Evolutionary conservation across 1,139 yeast species (phyloP), one percentile per base, ranked within the genome.

Genomic region (Candida sp.): DNA sequence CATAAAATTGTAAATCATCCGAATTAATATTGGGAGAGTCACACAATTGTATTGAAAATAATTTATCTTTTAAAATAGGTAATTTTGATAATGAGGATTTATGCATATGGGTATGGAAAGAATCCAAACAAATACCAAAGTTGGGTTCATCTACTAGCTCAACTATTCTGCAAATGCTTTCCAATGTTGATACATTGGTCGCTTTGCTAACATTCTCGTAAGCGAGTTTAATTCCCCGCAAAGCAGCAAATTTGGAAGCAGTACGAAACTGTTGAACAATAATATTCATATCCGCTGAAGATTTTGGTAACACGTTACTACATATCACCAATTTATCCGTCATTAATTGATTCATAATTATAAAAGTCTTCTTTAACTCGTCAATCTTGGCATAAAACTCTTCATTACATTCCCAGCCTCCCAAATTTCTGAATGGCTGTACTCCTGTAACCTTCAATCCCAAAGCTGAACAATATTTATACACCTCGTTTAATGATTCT

Each of bases 351-450:
- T 47, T 35, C 41, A 41, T 43, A 11, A 35, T 33, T 3, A 38
- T 23, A n/a, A 49, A 38, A 5, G 41, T 35, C 7, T 34, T 33
- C 22, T 43, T 42, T 15, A 49, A 42, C 9, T 47, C 42, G 4
- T 29, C 33, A 9, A 49, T 23, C 22, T 45, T 49, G 4, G 23
- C 27, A 7, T 42, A 32, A 19, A 49, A 49, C 19, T 35, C 36
- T 12, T 38, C 40, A 15, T 39, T 40, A 33, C 39, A 34, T 9
- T 42, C 40, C 37, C 41, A 39, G 5, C 51, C 51, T 29, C 48
- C 51, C 22, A 49, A 45, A 30, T 49, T 47, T 22, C 50, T 35
- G 29, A 49, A 47, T 23, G 50, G 51, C 30, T 49, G 51, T 7
- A 41, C 39, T n/a, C 42, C 33, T 4, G 41, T 41, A 8, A 49